Percentiles rank a stretch among this genome's conserved stretches.
phyloP scores from a whole-genome alignment of 2,329 filamentous ascomycete genomes.

The Xylaria sp. region DNA sequence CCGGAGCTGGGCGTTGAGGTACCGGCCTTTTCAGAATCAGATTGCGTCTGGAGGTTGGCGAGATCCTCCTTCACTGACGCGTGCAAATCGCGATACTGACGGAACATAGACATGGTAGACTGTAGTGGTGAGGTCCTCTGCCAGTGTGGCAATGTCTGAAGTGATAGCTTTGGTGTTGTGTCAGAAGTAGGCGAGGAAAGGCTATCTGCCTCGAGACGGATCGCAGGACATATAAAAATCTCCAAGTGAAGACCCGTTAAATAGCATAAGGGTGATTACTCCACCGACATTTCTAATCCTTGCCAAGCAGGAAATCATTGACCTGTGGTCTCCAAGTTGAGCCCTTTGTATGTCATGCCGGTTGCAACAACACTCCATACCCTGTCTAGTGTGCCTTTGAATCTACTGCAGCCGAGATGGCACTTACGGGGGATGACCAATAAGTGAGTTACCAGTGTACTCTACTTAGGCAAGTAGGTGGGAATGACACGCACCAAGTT shows the following conservation, averaged over 20 bases:
- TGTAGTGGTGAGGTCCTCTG: neutral
- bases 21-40: neutral
- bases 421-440: neutral
- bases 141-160: neutral
- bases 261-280: neutral
- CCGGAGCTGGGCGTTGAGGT: neutral
- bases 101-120: neutral
- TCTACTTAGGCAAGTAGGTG: neutral
- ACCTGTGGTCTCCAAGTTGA: neutral
- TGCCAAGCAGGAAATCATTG: neutral
- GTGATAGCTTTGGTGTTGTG: neutral
- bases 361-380: neutral
- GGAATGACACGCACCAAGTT: neutral
- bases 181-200: neutral
- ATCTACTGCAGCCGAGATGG: neutral
- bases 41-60: neutral
- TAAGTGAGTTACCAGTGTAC: neutral
- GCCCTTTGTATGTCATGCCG: neutral
- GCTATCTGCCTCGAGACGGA: neutral
- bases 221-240: neutral
- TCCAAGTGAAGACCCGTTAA: neutral
- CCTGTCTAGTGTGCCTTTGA: neutral
- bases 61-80: constrained; percentile 1
- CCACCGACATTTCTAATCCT: neutral
- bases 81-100: neutral